Percentiles rank a stretch among this genome's conserved stretches.
phyloP scores from a whole-genome alignment of 2,329 filamentous ascomycete species.

The Endocalyx cinctus region DNA sequence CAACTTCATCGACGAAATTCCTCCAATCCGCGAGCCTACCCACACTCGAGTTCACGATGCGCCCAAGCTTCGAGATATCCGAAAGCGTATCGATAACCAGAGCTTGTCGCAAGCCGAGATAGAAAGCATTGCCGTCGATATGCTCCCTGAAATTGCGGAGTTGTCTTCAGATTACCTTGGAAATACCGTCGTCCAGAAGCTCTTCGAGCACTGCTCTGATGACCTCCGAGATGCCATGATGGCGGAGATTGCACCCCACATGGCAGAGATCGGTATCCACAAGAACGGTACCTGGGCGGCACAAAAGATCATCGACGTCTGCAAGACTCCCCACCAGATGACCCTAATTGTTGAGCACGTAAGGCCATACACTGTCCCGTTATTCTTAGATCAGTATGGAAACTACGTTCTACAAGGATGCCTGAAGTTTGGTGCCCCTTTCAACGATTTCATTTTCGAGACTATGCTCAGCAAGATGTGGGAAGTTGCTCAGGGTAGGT shows the following conservation, averaged over 20 bases:
- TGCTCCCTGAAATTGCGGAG: conserved; percentile 96
- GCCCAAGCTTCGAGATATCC: conserved; percentile 88
- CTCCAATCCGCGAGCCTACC: conserved; percentile 80
- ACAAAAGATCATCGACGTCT: conserved; percentile 98
- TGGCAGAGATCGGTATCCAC: conserved; percentile 95
- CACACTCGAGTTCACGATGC: conserved; percentile 90
- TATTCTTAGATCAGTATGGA: conserved; percentile 96
- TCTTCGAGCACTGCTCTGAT: conserved; percentile 96
- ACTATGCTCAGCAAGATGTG: conserved; percentile 92
- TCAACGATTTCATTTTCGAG: conserved; percentile 97
- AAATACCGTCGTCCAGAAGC: conserved; percentile 98
- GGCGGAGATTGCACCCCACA: conserved; percentile 77
- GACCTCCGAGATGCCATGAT: conserved; percentile 89
- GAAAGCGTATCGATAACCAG: conserved; percentile 96
- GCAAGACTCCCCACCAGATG: conserved; percentile 81
- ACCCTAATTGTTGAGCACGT: conserved; percentile 77
- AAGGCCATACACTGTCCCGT: conserved; percentile 78
- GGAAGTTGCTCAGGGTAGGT: conserved; percentile 89
- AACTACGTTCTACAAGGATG: conserved; percentile 98
- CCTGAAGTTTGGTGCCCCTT: conserved; percentile 81
- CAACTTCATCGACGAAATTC: conserved; percentile 75
- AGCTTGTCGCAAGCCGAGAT: conserved; percentile 82
- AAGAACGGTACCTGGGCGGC: conserved; percentile 99
- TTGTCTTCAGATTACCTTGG: conserved; percentile 93
- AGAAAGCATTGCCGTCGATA: conserved; percentile 84